A percentile compares a stretch with the other conserved stretches of the same genome.
Conservation (phyloP, 2,329 filamentous ascomycete species). For the Fusarium haematococcum region DNA sequence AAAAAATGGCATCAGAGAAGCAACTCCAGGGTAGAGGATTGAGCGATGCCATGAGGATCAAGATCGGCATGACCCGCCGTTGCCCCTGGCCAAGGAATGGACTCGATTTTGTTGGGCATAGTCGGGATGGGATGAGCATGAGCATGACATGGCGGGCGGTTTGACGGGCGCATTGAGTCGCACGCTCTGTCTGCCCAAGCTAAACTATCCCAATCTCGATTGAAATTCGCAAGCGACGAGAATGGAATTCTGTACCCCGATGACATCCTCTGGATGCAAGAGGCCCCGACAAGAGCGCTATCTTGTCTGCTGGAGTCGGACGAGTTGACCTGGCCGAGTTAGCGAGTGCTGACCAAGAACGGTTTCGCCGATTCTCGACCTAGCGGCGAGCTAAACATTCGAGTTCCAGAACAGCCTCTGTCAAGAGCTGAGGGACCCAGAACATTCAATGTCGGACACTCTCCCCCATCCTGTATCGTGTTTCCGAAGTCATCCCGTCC, state of each 20-base stretch:
- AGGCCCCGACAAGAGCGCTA: slow-evolving; percentile 21
- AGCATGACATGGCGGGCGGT: background rate
- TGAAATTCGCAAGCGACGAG: slow-evolving; percentile 34
- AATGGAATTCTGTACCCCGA: slow-evolving; percentile 19
- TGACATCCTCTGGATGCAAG: slow-evolving; percentile 16
- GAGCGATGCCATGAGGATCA: background rate
- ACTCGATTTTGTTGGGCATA: background rate
- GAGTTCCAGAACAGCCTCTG: slow-evolving; percentile 36
- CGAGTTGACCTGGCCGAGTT: slow-evolving; percentile 22
- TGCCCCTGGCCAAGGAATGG: slow-evolving; percentile 29
- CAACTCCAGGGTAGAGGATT: slow-evolving; percentile 28
- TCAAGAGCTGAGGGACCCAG: slow-evolving; percentile 1
- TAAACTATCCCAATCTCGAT: slow-evolving; percentile 17
- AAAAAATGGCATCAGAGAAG: background rate
- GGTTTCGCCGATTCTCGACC: slow-evolving; percentile 26
- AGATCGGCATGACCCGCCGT: slow-evolving; percentile 25
- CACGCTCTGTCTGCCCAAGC: background rate
- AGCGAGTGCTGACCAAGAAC: slow-evolving; percentile 31
- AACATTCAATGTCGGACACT: slow-evolving; percentile 13
- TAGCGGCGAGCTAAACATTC: slow-evolving; percentile 22
- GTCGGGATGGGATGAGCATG: slow-evolving; percentile 3
- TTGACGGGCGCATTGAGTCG: slow-evolving; percentile 1
- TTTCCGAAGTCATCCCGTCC: slow-evolving; percentile 16
- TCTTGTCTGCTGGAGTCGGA: slow-evolving; percentile 18
- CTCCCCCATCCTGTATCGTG: slow-evolving; percentile 17